Base-by-base conservation (phyloP, 2,329 filamentous ascomycete species). In the Nemania sp. region DNA sequence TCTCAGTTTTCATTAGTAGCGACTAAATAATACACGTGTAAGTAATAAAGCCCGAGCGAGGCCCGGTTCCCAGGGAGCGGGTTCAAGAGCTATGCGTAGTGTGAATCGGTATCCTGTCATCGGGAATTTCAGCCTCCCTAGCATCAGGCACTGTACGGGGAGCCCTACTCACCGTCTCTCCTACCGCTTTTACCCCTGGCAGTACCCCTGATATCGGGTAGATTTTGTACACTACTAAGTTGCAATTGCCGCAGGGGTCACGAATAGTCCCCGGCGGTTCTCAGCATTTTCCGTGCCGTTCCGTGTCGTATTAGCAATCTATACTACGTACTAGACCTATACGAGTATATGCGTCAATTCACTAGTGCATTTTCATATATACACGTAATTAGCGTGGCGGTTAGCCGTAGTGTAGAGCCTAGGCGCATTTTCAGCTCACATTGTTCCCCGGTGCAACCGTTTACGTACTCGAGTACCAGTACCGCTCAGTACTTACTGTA, bases 381-480 rank as follows among this genome's bases (percentile, higher is more conserved):
- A 42, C n/a, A n/a, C n/a, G 37, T 26, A 14, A 34, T 40, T 41
- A 50, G 52, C 52, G 45, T 26, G 33, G 22, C 37, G 20, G 22
- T 19, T 15, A 37, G 7, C 20, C 17, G 33, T 19, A n/a, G n/a
- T n/a, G n/a, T 28, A 28, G 22, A 44, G 11, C 11, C 52, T 54
- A 42, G 52, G 52, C 41, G 47, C 47, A 54, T 54, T 19, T 54
- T 54, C 52, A 54, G 52, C 52, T 54, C 28, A 8, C 23, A 36
- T 49, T 34, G 9, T 50, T 34, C 15, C 46, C 41, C 40, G 24
- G 26, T 12, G 42, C 23, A 44, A 24, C 40, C 48, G 17, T 11
- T 53, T 42, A 6, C 15, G 30, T 24, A 24, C 22, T 37, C 14
- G 24, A 34, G 49, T 54, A 49, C 39, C 23, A 6, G 44, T 54